Percentiles rank a stretch among this genome's conserved stretches.
Conservation (phyloP, 345 rosid species). For the Hibiscus syriacus region DNA sequence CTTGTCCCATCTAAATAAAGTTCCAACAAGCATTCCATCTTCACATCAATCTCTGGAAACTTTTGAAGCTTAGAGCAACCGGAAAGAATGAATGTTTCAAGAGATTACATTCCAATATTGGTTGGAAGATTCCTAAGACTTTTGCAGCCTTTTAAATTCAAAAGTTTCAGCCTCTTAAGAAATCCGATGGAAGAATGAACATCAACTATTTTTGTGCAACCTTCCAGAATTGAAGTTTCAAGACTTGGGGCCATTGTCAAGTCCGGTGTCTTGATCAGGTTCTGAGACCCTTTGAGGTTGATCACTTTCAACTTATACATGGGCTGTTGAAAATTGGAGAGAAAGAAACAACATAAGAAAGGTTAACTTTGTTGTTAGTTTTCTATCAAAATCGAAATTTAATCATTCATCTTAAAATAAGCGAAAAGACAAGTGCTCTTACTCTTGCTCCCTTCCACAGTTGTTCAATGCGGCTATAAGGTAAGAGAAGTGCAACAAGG, state of each 20-base stretch:
- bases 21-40: neutral
- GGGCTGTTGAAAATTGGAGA: neutral
- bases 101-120: neutral
- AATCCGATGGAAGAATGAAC: conserved; percentile 21
- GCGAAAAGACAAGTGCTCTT: neutral
- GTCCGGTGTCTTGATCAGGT: conserved; percentile 18
- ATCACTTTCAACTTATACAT: neutral
- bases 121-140: neutral
- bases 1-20: conserved; percentile 18
- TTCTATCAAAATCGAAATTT: too few species aligned
- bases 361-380: neutral
- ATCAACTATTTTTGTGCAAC: neutral
- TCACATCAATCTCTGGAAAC: neutral
- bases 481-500: neutral
- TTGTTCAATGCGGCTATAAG: neutral
- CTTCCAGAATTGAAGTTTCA: conserved; percentile 7
- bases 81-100: neutral
- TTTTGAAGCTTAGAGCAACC: neutral
- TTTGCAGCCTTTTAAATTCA: neutral
- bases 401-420: too few species aligned
- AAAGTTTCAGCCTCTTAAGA: neutral
- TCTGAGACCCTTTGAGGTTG: conserved; percentile 14
- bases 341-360: neutral
- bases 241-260: conserved; percentile 23
- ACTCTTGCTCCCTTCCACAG: neutral